These are phyloP conservation scores for Cercis canadensis DNA, from an alignment of 306 rosid genomes.

Conservation along the genomic window DNA sequence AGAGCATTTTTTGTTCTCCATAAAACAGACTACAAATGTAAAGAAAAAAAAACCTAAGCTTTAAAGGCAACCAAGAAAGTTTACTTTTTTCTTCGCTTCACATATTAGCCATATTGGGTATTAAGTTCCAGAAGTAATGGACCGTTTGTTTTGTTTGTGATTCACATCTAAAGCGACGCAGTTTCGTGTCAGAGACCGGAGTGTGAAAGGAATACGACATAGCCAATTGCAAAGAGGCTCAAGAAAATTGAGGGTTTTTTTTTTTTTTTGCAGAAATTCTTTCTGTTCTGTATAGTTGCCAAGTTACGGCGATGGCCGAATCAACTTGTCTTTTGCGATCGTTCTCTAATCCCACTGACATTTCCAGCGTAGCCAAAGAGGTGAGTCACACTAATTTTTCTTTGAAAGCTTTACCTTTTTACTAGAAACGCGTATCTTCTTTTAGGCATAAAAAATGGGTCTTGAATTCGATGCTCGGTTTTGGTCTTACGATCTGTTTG, in stretches of 20 bases:
- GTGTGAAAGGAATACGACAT: slow-evolving; percentile 24
- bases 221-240: too few species aligned
- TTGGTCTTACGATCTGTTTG: too few species aligned
- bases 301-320: slow-evolving; percentile 52
- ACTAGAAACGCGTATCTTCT: neutral
- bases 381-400: slow-evolving; percentile 39
- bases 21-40: neutral
- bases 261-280: neutral
- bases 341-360: slow-evolving; percentile 58
- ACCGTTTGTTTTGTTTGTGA: slow-evolving; percentile 39
- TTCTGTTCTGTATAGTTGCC: neutral
- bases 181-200: neutral
- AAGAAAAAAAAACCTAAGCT: neutral
- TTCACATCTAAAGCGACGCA: slow-evolving; percentile 36
- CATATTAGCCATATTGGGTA: neutral
- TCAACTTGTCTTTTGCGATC: slow-evolving; percentile 66
- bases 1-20: too few species aligned
- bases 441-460: neutral
- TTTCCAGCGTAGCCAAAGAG: slow-evolving; percentile 53
- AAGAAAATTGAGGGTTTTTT: neutral
- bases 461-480: too few species aligned
- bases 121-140: slow-evolving; percentile 2
- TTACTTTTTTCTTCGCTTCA: slow-evolving; percentile 2
- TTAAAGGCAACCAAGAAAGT: slow-evolving; percentile 1
- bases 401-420: neutral